Evolutionary conservation across 2,329 filamentous ascomycete species (phyloP), one percentile per base, ranked within the genome.

Genomic region (Colletotrichum lini): DNA sequence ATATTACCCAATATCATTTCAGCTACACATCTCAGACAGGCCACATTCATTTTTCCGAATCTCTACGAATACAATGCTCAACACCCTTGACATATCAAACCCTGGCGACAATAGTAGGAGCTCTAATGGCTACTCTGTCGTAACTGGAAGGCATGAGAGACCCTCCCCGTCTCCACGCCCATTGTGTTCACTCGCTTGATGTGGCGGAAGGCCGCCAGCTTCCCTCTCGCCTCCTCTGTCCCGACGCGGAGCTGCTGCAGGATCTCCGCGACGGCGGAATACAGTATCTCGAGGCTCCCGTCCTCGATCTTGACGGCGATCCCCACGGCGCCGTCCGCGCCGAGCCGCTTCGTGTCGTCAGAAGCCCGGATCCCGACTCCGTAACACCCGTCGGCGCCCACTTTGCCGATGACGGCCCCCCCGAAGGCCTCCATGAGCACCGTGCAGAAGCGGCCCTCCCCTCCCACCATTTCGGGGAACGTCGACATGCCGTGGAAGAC

Each of bases 281-380:
- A 85, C 2, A 87, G 76, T 1, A 85, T 80, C 6, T 78, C 78
- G 1, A 83, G 71, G 69, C 79, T 86, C 0, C 86, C 85, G 54
- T 87, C 86, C 65, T 86, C 85, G 9, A 88, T 80, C 73, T 88
- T 87, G 15, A 85, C 81, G 0, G 84, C 79, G 13, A 87, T 83
- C 0, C 84, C 85, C 4, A 87, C 59, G 0, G 80, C 78, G 6
- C 81, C 82, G 1, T 78, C 62, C 0, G 78, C 80, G 0, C 83
- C 82, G 3, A 85, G 76, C 1, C 65, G 72, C n/a, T 65, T 74
- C 0, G 84, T 84, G 23, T 79, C 73, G 35, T 81, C 76, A 0
- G 80, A 82, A 9, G 75, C 78, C n/a, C 81, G 77, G 3, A 87
- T 74, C 0, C 81, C 85, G 9, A 87, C 75, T 0, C 80, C 83